phyloP scores from a whole-genome alignment of 352 stramenopile genomes.

The Phytophthora meadii region DNA sequence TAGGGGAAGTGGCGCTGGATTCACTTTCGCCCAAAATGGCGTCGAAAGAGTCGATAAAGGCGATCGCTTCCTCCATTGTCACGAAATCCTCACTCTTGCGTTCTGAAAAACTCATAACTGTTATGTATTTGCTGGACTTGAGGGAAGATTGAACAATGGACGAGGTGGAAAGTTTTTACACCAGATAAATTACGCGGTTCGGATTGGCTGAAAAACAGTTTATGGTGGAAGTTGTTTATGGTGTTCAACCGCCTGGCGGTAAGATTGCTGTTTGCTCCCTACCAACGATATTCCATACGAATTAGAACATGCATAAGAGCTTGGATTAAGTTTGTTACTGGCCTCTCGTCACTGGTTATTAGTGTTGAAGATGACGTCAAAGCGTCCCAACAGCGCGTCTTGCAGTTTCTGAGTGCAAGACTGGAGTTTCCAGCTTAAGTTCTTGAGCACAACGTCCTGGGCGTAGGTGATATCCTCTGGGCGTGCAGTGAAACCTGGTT shows the following conservation, averaged over 20 bases:
- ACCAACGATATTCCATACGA: too few species aligned
- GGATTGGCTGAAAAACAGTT: constrained; percentile 10
- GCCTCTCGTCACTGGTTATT: too few species aligned
- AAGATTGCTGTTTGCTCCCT: neutral
- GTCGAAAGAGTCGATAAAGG: constrained; percentile 38
- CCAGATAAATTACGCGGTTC: too few species aligned
- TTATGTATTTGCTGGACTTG: neutral
- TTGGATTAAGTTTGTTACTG: too few species aligned
- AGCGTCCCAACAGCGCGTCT: constrained; percentile 6
- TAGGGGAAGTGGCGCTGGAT: neutral
- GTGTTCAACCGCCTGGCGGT: neutral
- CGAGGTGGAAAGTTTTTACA: neutral
- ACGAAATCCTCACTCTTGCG: constrained; percentile 13
- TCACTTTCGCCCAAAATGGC: neutral
- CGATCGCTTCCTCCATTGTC: constrained; percentile 34
- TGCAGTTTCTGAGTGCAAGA: constrained; percentile 13
- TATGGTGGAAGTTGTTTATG: constrained; percentile 12
- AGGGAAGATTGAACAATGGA: constrained; percentile 13
- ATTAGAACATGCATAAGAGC: too few species aligned
- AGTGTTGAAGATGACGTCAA: neutral
- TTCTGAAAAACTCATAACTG: constrained; percentile 9
- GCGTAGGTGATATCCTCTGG: constrained; percentile 19
- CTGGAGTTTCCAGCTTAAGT: constrained; percentile 23
- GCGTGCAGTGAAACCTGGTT: constrained; percentile 8
- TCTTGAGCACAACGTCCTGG: constrained; percentile 17